phyloP scores from a whole-genome alignment of 257 asterid species.

The Vinca minor region DNA sequence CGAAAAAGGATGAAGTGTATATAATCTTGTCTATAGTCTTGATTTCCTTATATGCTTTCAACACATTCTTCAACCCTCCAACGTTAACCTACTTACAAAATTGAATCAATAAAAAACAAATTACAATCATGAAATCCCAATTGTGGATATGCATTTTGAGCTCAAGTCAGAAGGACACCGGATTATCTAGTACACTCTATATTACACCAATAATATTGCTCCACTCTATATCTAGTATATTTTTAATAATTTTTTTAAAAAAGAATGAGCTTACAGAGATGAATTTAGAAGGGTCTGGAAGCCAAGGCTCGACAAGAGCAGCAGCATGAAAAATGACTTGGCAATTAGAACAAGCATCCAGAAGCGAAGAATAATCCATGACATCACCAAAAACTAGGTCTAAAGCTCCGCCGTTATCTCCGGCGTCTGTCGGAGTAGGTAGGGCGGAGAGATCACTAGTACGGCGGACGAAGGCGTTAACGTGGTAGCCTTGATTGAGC shows the following conservation, averaged over 20 bases:
- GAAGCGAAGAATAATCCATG: slow-evolving; percentile 63
- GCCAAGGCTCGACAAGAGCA: slow-evolving; percentile 93
- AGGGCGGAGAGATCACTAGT: slow-evolving; percentile 65
- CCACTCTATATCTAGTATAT: too few species aligned
- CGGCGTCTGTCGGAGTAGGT: slow-evolving; percentile 40
- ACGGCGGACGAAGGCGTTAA: slow-evolving; percentile 77
- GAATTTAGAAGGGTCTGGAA: slow-evolving; percentile 76
- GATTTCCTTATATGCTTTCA: slow-evolving; percentile 57
- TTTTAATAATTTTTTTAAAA: too few species aligned
- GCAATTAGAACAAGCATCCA: slow-evolving; percentile 68
- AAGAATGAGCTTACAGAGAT: slow-evolving; percentile 25
- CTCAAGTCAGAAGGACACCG: too few species aligned
- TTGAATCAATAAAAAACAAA: not conserved
- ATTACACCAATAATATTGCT: too few species aligned
- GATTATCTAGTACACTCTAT: too few species aligned
- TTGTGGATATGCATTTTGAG: not conserved
- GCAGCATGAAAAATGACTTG: slow-evolving; percentile 77
- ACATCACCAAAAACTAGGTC: slow-evolving; percentile 77
- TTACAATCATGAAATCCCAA: not conserved
- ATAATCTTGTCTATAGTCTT: slow-evolving; percentile 56
- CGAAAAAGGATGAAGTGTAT: slow-evolving; percentile 87
- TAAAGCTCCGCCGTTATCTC: slow-evolving; percentile 32
- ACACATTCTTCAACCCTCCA: slow-evolving; percentile 78
- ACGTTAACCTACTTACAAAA: slow-evolving; percentile 55
- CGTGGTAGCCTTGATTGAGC: slow-evolving; percentile 56